phyloP scores from a whole-genome alignment of 2,329 filamentous ascomycete genomes.

The Fusarium burgessii region DNA sequence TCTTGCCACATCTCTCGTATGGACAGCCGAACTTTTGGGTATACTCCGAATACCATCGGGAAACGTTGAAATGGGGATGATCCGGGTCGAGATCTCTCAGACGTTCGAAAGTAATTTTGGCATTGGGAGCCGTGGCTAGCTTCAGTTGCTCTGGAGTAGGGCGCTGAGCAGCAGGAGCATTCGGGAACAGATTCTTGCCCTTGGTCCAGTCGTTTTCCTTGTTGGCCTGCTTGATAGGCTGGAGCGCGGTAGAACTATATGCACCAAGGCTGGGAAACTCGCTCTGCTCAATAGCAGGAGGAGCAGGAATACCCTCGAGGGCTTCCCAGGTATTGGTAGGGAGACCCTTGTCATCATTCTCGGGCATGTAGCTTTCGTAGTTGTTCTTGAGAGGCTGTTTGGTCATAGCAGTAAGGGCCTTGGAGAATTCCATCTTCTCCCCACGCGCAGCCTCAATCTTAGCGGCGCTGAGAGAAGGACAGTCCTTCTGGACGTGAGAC shows the following conservation, averaged over 20 bases:
- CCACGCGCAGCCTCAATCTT: slow-evolving; percentile 52
- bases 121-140: slow-evolving; percentile 22
- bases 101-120: slow-evolving; percentile 16
- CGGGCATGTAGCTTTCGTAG: slow-evolving; percentile 46
- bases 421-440: slow-evolving; percentile 53
- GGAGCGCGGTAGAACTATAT: not conserved
- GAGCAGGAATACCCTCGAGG: not conserved
- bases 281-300: slow-evolving; percentile 19
- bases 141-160: slow-evolving; percentile 39
- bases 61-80: slow-evolving; percentile 59
- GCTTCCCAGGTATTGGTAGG: not conserved
- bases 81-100: slow-evolving; percentile 58
- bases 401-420: slow-evolving; percentile 46
- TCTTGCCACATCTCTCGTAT: slow-evolving; percentile 61
- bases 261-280: slow-evolving; percentile 33
- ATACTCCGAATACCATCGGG: slow-evolving; percentile 59
- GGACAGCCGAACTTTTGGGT: slow-evolving; percentile 66
- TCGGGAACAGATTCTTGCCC: slow-evolving; percentile 41
- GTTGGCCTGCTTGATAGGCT: slow-evolving; percentile 13
- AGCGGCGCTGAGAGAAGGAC: slow-evolving; percentile 50
- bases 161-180: slow-evolving; percentile 36
- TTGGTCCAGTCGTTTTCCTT: slow-evolving; percentile 27
- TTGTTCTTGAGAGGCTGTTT: slow-evolving; percentile 46
- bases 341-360: not conserved
- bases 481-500: slow-evolving; percentile 60